Percentiles rank a stretch among this genome's conserved stretches.
Conservation (phyloP, 2,329 filamentous ascomycete species). For the Phyllachora maydis region DNA sequence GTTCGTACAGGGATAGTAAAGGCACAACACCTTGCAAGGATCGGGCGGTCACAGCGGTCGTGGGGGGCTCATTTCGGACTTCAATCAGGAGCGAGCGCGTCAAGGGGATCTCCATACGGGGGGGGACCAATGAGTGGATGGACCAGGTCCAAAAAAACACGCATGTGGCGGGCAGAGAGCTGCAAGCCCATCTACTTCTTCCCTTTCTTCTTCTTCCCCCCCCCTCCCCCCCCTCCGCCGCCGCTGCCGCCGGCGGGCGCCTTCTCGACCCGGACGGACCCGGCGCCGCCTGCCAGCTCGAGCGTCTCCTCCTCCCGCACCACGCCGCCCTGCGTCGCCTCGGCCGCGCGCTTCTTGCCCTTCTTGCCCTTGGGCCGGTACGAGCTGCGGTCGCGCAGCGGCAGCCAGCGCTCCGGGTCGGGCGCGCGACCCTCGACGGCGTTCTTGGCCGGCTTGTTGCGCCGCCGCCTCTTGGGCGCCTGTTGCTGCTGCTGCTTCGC, state of each 20-base stretch:
- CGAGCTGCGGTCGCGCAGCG: slow-evolving; percentile 68
- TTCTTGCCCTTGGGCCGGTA: slow-evolving; percentile 87
- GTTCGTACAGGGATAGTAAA: too few species aligned
- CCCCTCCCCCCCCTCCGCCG: slow-evolving; percentile 5
- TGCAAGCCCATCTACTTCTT: slow-evolving; percentile 25
- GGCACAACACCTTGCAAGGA: too few species aligned
- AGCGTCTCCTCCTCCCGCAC: slow-evolving; percentile 53
- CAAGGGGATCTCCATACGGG: too few species aligned
- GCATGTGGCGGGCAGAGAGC: slow-evolving; percentile 9
- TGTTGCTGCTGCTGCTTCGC: slow-evolving; percentile 12
- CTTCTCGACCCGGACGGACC: slow-evolving; percentile 43
- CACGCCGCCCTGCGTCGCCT: slow-evolving; percentile 68
- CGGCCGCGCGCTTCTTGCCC: slow-evolving; percentile 62
- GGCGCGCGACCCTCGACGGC: slow-evolving; percentile 60
- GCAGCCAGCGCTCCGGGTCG: slow-evolving; percentile 86
- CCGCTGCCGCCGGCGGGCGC: too few species aligned
- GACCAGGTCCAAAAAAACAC: background rate
- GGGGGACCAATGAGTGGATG: too few species aligned
- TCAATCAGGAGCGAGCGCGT: too few species aligned
- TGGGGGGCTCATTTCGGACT: too few species aligned
- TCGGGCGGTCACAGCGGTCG: too few species aligned
- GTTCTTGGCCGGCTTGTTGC: slow-evolving; percentile 44
- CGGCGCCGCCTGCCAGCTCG: slow-evolving; percentile 41
- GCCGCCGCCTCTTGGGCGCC: slow-evolving; percentile 31
- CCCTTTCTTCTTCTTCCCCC: slow-evolving; percentile 8